A percentile compares a stretch with the other conserved stretches of the same genome.
These are phyloP conservation scores for Backusella westeae DNA, from an alignment of 192 early-diverging fungal species.

Conservation along the genomic window DNA sequence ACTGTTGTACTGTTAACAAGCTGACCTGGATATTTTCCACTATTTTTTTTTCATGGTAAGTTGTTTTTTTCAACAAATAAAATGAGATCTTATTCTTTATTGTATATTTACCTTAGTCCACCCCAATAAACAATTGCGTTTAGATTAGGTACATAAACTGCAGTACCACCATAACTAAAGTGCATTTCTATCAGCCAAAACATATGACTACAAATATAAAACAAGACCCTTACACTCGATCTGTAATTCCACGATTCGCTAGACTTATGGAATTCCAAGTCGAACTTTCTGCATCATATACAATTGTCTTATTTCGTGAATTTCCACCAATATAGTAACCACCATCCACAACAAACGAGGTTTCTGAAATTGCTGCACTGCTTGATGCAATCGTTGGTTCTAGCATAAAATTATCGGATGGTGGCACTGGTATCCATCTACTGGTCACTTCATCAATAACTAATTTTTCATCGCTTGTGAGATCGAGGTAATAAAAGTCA, in stretches of 20 bases:
- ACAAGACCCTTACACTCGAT: not conserved
- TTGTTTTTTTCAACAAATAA: not conserved
- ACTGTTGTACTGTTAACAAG: not conserved
- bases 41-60: not conserved
- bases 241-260: not conserved
- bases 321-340: not conserved
- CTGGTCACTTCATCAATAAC: not conserved
- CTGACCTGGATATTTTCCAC: not conserved
- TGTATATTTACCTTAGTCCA: not conserved
- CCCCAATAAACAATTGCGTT: not conserved
- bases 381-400: not conserved
- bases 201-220: not conserved
- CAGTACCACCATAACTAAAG: conserved; percentile 9
- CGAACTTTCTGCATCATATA: not conserved
- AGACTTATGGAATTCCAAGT: not conserved
- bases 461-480: not conserved
- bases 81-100: not conserved
- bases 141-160: conserved; percentile 3
- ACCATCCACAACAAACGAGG: not conserved
- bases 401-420: not conserved
- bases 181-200: not conserved
- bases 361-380: not conserved
- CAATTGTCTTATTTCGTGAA: not conserved
- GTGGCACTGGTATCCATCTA: not conserved
- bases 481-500: not conserved